These are phyloP conservation scores for Chimonanthus praecox DNA, from an alignment of 164 flowering plant genomes.

Conservation along the genomic window DNA sequence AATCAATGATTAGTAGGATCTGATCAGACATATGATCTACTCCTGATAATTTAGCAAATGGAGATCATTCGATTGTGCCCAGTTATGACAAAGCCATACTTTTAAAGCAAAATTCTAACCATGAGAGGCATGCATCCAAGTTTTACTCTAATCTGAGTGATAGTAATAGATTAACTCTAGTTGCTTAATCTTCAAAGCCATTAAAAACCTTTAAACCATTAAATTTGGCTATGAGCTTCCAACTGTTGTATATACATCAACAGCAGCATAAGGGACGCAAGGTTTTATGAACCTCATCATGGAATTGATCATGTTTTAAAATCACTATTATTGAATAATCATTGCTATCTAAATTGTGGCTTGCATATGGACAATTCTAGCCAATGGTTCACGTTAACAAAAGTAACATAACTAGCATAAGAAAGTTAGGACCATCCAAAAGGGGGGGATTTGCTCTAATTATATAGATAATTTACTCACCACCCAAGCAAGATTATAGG, in stretches of 20 bases:
- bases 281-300: neutral
- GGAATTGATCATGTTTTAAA: neutral
- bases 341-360: neutral
- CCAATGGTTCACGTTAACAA: neutral
- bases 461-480: conserved; percentile 37
- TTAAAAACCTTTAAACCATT: no score
- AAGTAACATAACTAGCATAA: neutral
- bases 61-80: no score
- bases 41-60: no score
- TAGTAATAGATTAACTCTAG: no score
- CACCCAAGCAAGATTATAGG: conserved; percentile 76
- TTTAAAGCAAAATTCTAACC: no score
- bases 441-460: neutral
- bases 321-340: neutral
- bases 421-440: neutral
- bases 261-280: neutral
- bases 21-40: no score
- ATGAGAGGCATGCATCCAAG: no score
- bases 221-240: neutral
- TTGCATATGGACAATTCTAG: neutral
- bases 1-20: no score
- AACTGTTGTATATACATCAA: neutral
- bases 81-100: no score
- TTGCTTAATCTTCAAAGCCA: no score
- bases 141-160: no score